Evolutionary conservation across 805 yeast species (phyloP).

Genomic region (Lipomyces mesembrius): DNA sequence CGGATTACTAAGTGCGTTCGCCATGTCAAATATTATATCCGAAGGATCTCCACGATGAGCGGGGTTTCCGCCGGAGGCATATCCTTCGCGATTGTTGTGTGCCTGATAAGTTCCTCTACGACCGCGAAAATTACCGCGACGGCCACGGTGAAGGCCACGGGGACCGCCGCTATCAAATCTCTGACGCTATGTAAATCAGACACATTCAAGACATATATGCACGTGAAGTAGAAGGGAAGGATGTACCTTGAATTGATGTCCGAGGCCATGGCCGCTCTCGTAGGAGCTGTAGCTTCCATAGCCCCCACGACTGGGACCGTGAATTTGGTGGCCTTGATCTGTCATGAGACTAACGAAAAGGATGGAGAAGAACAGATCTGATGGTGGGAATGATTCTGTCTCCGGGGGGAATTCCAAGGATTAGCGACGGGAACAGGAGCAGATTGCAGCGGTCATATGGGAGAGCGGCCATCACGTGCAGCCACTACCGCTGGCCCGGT

Average conservation of each 20-base stretch:
- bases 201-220: neutral
- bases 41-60: neutral
- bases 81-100: neutral
- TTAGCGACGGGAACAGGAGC: too few relatives aligned
- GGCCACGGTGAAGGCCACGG: constrained; percentile 20
- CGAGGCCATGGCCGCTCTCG: neutral
- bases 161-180: constrained; percentile 30
- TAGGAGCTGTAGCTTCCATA: neutral
- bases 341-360: neutral
- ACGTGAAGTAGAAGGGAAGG: neutral
- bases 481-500: too few relatives aligned
- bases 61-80: neutral
- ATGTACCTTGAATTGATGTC: neutral
- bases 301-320: neutral
- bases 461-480: too few relatives aligned
- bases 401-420: neutral
- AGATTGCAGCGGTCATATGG: too few relatives aligned
- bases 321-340: neutral
- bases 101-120: neutral
- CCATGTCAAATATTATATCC: constrained; percentile 9
- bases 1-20: constrained; percentile 29
- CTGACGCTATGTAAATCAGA: constrained; percentile 14
- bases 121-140: constrained; percentile 13
- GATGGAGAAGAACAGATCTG: neutral
- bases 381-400: neutral